Conservation (phyloP, 768 basidiomycete species). For the Phlebiopsis flavidoalba region DNA sequence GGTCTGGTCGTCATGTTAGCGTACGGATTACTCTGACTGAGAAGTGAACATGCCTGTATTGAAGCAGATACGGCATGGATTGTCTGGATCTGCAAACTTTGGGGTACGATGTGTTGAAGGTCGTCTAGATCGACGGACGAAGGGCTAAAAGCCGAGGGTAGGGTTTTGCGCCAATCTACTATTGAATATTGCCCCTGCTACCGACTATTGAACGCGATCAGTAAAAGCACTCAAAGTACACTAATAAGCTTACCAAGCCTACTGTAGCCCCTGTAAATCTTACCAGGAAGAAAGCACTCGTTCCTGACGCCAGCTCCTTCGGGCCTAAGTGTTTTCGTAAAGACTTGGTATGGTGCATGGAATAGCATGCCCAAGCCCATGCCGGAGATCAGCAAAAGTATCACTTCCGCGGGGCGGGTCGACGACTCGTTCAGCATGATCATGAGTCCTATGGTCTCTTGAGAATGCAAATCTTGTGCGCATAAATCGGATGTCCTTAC, state of each 20-base stretch:
- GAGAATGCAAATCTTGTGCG: background rate
- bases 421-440: slow-evolving; percentile 55
- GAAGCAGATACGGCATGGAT: slow-evolving; percentile 53
- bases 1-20: slow-evolving; percentile 34
- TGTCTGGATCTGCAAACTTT: slow-evolving; percentile 39
- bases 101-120: slow-evolving; percentile 42
- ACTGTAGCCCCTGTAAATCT: slow-evolving; percentile 83
- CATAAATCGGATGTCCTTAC: slow-evolving; percentile 31
- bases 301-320: slow-evolving; percentile 68
- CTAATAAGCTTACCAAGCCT: slow-evolving; percentile 54
- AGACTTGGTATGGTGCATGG: slow-evolving; percentile 81
- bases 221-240: slow-evolving; percentile 12
- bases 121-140: slow-evolving; percentile 49
- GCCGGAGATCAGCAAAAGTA: slow-evolving; percentile 70
- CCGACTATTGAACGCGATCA: slow-evolving; percentile 42
- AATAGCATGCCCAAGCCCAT: slow-evolving; percentile 80
- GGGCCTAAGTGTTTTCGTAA: slow-evolving; percentile 61
- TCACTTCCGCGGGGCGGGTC: slow-evolving; percentile 35
- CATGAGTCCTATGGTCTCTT: slow-evolving; percentile 50
- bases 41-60: slow-evolving; percentile 42
- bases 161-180: slow-evolving; percentile 39
- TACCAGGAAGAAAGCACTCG: slow-evolving; percentile 84
- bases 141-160: slow-evolving; percentile 45
- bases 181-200: slow-evolving; percentile 73
- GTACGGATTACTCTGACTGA: background rate